Percentiles rank a stretch among this genome's conserved stretches.
Evolutionary conservation across 2,329 filamentous ascomycete genomes (phyloP).

Genomic region (Sclerotinia sclerotiorum): DNA sequence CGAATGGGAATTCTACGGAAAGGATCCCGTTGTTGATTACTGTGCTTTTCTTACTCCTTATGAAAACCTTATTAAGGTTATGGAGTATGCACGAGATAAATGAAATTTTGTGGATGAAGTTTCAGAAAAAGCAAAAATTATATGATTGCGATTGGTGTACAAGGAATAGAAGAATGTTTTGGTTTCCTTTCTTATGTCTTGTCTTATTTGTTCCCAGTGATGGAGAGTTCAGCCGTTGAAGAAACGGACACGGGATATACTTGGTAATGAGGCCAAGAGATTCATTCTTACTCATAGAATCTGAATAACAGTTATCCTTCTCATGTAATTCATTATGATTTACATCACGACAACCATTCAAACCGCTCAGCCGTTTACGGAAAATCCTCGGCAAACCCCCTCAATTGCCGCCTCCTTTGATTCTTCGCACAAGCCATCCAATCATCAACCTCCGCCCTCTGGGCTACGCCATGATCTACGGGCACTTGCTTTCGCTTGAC

Average conservation of each 20-base stretch:
- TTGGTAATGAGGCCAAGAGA: conserved; percentile 6
- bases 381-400: conserved; percentile 6
- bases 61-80: not conserved
- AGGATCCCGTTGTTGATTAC: conserved; percentile 9
- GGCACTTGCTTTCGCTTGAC: conserved; percentile 15
- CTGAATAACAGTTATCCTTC: not conserved
- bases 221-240: conserved; percentile 16
- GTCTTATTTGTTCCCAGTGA: conserved; percentile 1
- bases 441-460: not conserved
- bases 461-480: conserved; percentile 17
- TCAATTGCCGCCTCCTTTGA: conserved; percentile 9
- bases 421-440: conserved; percentile 7
- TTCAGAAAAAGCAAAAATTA: conserved; percentile 4
- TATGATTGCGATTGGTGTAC: not conserved
- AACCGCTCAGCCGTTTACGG: conserved; percentile 2
- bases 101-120: not conserved
- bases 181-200: not conserved
- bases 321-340: not conserved
- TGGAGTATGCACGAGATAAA: conserved; percentile 12
- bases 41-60: not conserved
- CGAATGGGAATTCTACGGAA: conserved; percentile 9
- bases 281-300: not conserved
- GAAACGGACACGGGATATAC: conserved; percentile 12
- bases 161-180: not conserved
- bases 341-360: not conserved